A percentile compares a stretch with the other conserved stretches of the same genome.
Evolutionary conservation across 495 filamentous ascomycete species (phyloP).

Genomic region (Penicillium argentinense): DNA sequence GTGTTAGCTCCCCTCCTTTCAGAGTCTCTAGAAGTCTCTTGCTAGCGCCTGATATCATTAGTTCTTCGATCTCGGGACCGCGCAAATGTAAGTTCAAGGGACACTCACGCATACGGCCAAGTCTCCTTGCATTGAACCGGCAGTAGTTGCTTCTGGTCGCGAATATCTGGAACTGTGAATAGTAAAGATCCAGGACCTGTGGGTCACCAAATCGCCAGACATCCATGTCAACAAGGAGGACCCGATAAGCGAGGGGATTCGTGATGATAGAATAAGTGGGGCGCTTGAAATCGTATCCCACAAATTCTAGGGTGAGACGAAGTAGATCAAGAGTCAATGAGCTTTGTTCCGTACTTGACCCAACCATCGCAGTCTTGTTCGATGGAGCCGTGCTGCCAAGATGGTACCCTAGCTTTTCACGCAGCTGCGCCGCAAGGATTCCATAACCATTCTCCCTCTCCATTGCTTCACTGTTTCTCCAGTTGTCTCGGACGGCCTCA

Average conservation of each 20-base stretch:
- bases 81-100: not conserved
- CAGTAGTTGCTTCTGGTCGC: slow-evolving; percentile 82
- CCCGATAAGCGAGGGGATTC: slow-evolving; percentile 90
- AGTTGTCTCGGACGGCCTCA: slow-evolving; percentile 78
- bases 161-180: slow-evolving; percentile 85
- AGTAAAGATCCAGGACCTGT: slow-evolving; percentile 80
- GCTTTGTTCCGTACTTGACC: slow-evolving; percentile 45
- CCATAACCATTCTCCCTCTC: slow-evolving; percentile 93
- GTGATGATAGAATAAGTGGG: slow-evolving; percentile 87
- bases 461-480: slow-evolving; percentile 98
- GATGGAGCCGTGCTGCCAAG: slow-evolving; percentile 23
- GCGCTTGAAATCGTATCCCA: slow-evolving; percentile 76
- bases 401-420: slow-evolving; percentile 66
- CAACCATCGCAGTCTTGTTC: slow-evolving; percentile 36
- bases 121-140: slow-evolving; percentile 82
- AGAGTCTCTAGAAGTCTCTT: slow-evolving; percentile 87
- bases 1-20: slow-evolving; percentile 75
- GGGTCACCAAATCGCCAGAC: slow-evolving; percentile 78
- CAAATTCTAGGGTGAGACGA: slow-evolving; percentile 74
- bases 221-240: slow-evolving; percentile 88
- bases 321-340: slow-evolving; percentile 70
- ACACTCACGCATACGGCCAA: slow-evolving; percentile 85
- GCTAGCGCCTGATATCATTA: slow-evolving; percentile 66
- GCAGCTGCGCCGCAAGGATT: slow-evolving; percentile 74
- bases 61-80: not conserved